Base-by-base conservation (phyloP, 2,329 filamentous ascomycete species). In the Paecilomyces variotii region DNA sequence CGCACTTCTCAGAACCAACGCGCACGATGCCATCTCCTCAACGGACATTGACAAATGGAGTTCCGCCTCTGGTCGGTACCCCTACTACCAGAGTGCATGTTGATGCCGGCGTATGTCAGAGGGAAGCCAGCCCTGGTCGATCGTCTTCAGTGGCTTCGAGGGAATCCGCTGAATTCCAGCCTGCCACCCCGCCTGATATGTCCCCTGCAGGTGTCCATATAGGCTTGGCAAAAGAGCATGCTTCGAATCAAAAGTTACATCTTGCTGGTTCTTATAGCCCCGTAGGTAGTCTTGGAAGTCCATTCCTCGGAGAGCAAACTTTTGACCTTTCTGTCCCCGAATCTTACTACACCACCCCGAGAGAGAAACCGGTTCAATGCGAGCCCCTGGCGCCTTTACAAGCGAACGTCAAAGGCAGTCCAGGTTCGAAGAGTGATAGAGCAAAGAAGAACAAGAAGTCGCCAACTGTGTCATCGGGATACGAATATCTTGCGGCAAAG, bases 281-380 rank as follows among this genome's bases (percentile, higher is more conserved):
- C n/a, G 11, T 39, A 54, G 52, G 62, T 54, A 59, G 57, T 32
- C 10, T 61, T 2, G 68, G 68, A 10, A 62, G 61, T 39, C 65
- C 67, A 5, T 59, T 64, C 4, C 56, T 63, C 7, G 61, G 57
- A 27, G 67, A 69, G 51, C 65, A 64, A 14, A 65, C 68, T 26
- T 59, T 74, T 51, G 68, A 74, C 57, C 59, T 72, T n/a, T 64
- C 68, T 10, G 62, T 62, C 3, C 71, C 72, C 14, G 73, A 74
- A 45, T 62, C 64, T 25, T 74, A 70, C 34, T 73, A 77, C 59
- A 58, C 63, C 39, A 39, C 67, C 24, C 62, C 62, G 10, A 57
- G 58, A 54, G 61, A 68, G 30, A 57, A 62, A 2, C 57, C 64
- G 14, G 45, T 61, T 10, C 34, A 67, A 14, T 65, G 67, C 35